Percentiles rank a stretch among this genome's conserved stretches.
These are phyloP conservation scores for Bipolaris cookei DNA, from an alignment of 2,329 filamentous ascomycete genomes.

Conservation along the genomic window DNA sequence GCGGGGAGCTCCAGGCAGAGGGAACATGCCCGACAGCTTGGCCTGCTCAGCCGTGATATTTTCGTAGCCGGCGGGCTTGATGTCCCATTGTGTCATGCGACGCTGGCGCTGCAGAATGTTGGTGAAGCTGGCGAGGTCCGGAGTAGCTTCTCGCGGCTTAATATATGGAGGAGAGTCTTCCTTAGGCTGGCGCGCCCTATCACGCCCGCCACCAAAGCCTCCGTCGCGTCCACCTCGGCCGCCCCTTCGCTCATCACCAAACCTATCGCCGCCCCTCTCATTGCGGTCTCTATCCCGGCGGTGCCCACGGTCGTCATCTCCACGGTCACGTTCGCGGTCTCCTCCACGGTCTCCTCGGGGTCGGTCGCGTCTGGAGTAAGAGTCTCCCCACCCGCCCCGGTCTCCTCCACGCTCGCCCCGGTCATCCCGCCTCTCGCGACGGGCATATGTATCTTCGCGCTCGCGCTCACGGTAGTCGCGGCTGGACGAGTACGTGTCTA, in stretches of 20 bases:
- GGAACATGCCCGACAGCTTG: conserved; percentile 98
- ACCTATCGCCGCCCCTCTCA: conserved; percentile 58
- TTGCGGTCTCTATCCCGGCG: conserved; percentile 53
- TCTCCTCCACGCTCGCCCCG: conserved; percentile 47
- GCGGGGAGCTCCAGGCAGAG: conserved; percentile 90
- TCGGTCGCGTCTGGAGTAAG: conserved; percentile 45
- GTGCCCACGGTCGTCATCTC: conserved; percentile 43
- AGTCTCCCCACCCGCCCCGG: conserved; percentile 65
- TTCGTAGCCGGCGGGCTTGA: conserved; percentile 97
- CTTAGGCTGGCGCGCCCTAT: conserved; percentile 67
- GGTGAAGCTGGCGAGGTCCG: conserved; percentile 87
- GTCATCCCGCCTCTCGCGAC: conserved; percentile 62
- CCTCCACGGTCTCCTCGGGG: conserved; percentile 40
- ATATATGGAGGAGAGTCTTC: conserved; percentile 76
- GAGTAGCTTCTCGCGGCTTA: conserved; percentile 94
- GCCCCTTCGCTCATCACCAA: conserved; percentile 49
- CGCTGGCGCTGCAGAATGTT: conserved; percentile 85
- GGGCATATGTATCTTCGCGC: conserved; percentile 87
- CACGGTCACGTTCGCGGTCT: conserved; percentile 21
- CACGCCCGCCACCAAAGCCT: conserved; percentile 48
- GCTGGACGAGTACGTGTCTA: conserved; percentile 90
- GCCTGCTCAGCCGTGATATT: conserved; percentile 98
- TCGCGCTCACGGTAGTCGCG: conserved; percentile 91
- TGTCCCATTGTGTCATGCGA: conserved; percentile 97
- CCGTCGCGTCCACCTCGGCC: conserved; percentile 35